A percentile compares a stretch with the other conserved stretches of the same genome.
Evolutionary conservation across 2,329 filamentous ascomycete genomes (phyloP).

Genomic region (Trichoderma harzianum): DNA sequence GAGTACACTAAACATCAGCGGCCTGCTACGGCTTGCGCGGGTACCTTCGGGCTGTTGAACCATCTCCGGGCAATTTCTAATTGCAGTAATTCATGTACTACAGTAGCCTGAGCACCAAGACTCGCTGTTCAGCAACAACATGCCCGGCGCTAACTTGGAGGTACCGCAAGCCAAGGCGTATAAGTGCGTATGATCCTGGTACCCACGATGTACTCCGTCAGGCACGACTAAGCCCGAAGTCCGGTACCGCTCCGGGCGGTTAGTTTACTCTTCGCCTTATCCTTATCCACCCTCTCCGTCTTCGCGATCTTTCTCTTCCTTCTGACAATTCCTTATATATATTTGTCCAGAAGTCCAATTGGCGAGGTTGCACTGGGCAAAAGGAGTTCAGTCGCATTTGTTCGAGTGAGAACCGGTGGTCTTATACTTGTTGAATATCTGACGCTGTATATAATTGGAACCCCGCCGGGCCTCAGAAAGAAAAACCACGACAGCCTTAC

Average conservation of each 20-base stretch:
- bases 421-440: not conserved
- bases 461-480: not conserved
- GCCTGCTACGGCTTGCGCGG: not conserved
- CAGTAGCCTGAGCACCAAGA: not conserved
- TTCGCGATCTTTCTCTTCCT: not conserved
- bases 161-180: not conserved
- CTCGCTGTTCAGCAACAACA: not conserved
- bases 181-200: not conserved
- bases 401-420: not conserved
- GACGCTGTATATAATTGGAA: not conserved
- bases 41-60: not conserved
- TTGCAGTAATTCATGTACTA: not conserved
- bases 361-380: not conserved
- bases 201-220: not conserved
- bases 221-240: slow-evolving; percentile 17
- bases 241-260: slow-evolving; percentile 18
- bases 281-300: not conserved
- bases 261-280: not conserved
- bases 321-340: not conserved
- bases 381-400: not conserved
- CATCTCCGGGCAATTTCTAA: not conserved
- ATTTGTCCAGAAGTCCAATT: not conserved
- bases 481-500: not conserved
- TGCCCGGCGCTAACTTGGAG: not conserved
- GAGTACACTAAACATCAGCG: not conserved